phyloP scores from a whole-genome alignment of 257 asterid species.

The Lavandula angustifolia region DNA sequence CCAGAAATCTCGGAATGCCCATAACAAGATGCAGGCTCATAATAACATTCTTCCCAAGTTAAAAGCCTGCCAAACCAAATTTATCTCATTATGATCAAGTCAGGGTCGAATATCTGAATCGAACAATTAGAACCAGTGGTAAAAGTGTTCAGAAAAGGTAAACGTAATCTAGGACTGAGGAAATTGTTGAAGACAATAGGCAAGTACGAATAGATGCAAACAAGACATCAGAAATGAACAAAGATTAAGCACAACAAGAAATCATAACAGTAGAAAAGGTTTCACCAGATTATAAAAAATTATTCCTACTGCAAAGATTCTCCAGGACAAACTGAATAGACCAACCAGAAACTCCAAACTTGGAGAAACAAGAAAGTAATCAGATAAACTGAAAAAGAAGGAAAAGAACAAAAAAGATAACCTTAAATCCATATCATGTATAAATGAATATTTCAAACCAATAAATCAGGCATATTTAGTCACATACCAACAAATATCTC shows the following conservation, averaged over 20 bases:
- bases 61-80: slow-evolving; percentile 62
- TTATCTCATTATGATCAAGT: background rate
- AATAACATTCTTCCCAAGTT: slow-evolving; percentile 89
- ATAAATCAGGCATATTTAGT: slow-evolving; percentile 30
- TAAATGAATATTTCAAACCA: slow-evolving; percentile 39
- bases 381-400: slow-evolving; percentile 36
- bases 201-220: slow-evolving; percentile 41
- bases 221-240: slow-evolving; percentile 46
- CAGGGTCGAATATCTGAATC: background rate
- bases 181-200: slow-evolving; percentile 34
- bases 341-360: slow-evolving; percentile 68
- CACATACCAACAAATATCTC: slow-evolving; percentile 28
- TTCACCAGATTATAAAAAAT: slow-evolving; percentile 37
- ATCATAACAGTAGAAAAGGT: slow-evolving; percentile 40
- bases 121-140: background rate
- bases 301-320: slow-evolving; percentile 44
- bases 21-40: slow-evolving; percentile 47
- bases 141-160: slow-evolving; percentile 21
- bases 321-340: slow-evolving; percentile 49
- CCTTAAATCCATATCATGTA: slow-evolving; percentile 45
- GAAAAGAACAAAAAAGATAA: slow-evolving; percentile 27
- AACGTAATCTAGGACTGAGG: slow-evolving; percentile 24
- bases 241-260: slow-evolving; percentile 37
- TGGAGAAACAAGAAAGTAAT: slow-evolving; percentile 38
- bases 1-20: slow-evolving; percentile 30